Conservation (phyloP, 2,329 filamentous ascomycete genomes). For the Dissoconium aciculare region DNA sequence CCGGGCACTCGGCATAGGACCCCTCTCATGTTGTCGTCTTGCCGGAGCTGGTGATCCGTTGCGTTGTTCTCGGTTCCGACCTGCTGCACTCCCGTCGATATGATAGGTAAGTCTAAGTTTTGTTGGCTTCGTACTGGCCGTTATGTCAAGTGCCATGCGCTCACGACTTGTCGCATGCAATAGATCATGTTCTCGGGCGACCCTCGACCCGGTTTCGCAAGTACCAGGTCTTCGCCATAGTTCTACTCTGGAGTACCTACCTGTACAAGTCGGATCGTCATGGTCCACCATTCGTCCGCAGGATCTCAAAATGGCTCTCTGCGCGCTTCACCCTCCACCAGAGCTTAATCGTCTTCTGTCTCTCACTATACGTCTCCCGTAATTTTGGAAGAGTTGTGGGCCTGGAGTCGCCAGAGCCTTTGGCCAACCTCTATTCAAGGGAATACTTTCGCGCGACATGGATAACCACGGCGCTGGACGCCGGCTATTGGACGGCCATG, state of each 20-base stretch:
- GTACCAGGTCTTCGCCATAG: constrained; percentile 57
- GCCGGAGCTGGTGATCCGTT: no score
- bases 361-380: constrained; percentile 78
- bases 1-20: no score
- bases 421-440: constrained; percentile 84
- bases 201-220: constrained; percentile 16
- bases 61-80: no score
- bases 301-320: constrained; percentile 56
- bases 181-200: constrained; percentile 14
- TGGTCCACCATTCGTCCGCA: constrained; percentile 61
- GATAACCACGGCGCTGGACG: constrained; percentile 86
- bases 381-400: constrained; percentile 90
- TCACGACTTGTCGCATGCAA: no score
- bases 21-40: no score
- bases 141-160: no score
- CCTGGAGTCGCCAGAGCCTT: constrained; percentile 79
- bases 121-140: no score
- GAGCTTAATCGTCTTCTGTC: constrained; percentile 68
- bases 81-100: no score
- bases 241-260: constrained; percentile 83
- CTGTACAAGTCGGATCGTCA: constrained; percentile 69
- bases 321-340: constrained; percentile 74
- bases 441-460: constrained; percentile 94
- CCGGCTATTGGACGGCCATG: constrained; percentile 98
- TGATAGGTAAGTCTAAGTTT: no score